A percentile compares a stretch with the other conserved stretches of the same genome.
Evolutionary conservation across 176 grass and related monocot genomes (phyloP).

Genomic region (Lolium multiflorum): DNA sequence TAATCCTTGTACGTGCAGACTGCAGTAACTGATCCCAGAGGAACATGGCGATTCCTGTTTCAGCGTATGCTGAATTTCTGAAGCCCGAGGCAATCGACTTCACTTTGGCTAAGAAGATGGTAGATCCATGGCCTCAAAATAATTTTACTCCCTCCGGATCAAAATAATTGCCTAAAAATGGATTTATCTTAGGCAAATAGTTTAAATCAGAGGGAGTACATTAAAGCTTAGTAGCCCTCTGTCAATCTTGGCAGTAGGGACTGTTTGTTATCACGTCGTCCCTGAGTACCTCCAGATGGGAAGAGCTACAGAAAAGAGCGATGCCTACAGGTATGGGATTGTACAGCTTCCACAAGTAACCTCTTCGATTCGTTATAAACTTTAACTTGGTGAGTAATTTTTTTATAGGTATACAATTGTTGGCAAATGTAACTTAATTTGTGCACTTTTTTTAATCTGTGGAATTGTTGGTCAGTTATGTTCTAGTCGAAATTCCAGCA

Average conservation of each 20-base stretch:
- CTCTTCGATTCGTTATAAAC: conserved; percentile 43
- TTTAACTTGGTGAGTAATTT: conserved; percentile 34
- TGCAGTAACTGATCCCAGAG: not conserved
- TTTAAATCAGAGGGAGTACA: too few species aligned
- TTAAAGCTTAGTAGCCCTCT: too few species aligned
- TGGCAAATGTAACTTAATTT: not conserved
- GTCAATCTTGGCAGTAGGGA: conserved; percentile 56
- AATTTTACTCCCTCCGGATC: too few species aligned
- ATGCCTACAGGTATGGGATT: conserved; percentile 45
- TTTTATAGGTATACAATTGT: not conserved
- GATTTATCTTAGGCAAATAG: too few species aligned
- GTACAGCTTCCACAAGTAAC: conserved; percentile 52
- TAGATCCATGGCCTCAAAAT: not conserved
- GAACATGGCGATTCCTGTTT: not conserved
- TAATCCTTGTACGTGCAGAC: not conserved
- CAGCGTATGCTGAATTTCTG: not conserved
- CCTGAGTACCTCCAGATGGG: conserved; percentile 60
- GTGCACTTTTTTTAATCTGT: too few species aligned
- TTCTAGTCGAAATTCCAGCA: too few species aligned
- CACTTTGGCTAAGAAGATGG: not conserved
- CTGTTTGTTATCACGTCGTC: conserved; percentile 55
- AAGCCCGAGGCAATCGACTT: not conserved
- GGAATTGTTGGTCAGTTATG: too few species aligned
- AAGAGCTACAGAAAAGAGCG: too few species aligned
- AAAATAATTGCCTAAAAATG: too few species aligned